These are phyloP conservation scores for Saccharomycopsis vini DNA, from an alignment of 805 yeast genomes.

Conservation along the genomic window DNA sequence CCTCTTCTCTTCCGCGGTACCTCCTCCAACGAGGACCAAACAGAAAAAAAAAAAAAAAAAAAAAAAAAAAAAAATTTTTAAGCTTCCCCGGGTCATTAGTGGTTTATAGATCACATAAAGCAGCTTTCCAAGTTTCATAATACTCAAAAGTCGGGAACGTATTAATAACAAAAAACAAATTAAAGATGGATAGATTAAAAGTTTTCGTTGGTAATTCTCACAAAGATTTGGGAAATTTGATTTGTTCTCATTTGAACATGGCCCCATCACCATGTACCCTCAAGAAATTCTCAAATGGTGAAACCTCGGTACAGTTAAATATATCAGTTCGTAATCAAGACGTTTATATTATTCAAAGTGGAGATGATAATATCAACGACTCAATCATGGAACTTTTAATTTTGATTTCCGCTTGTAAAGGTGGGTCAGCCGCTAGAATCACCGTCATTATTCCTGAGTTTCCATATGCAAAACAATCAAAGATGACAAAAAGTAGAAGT, in stretches of 20 bases:
- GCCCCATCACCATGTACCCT: slow-evolving; percentile 33
- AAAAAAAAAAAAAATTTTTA: too few species aligned
- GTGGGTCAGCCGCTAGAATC: slow-evolving; percentile 91
- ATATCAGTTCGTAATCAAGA: slow-evolving; percentile 90
- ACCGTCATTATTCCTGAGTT: slow-evolving; percentile 93
- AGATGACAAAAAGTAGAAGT: slow-evolving; percentile 24
- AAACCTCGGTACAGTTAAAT: slow-evolving; percentile 80
- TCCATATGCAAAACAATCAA: slow-evolving; percentile 94
- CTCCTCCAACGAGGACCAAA: too few species aligned
- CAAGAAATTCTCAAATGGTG: slow-evolving; percentile 78
- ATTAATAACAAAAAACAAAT: not conserved
- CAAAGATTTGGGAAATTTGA: slow-evolving; percentile 28
- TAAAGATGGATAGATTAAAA: slow-evolving; percentile 28
- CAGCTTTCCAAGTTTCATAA: too few species aligned
- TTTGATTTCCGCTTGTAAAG: slow-evolving; percentile 86
- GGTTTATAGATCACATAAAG: too few species aligned
- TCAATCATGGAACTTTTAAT: slow-evolving; percentile 78
- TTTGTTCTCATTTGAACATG: slow-evolving; percentile 28
- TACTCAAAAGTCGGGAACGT: too few species aligned
- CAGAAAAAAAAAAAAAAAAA: too few species aligned
- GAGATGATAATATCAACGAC: slow-evolving; percentile 68
- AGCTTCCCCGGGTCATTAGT: too few species aligned
- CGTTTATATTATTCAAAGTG: slow-evolving; percentile 71
- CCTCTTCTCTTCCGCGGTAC: too few species aligned
- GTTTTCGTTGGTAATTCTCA: slow-evolving; percentile 30